Percentiles rank a stretch among this genome's conserved stretches.
These are phyloP conservation scores for Akanthomyces lecanii DNA, from an alignment of 2,329 filamentous ascomycete species.

Conservation along the genomic window DNA sequence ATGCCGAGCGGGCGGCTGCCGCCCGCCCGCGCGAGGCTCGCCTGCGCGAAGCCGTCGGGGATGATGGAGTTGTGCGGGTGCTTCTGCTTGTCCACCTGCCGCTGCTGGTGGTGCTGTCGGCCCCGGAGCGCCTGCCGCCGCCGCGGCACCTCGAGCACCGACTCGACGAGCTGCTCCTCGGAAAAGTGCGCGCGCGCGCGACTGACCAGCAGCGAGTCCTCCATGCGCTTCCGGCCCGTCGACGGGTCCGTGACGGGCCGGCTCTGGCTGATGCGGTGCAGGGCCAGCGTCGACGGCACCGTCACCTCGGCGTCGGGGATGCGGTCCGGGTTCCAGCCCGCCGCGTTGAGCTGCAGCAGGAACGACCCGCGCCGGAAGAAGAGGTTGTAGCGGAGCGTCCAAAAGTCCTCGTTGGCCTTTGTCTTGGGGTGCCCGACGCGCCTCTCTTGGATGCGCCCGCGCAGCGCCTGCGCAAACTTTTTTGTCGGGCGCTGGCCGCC, in stretches of 20 bases:
- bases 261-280: slow-evolving; percentile 27
- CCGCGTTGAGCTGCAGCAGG: slow-evolving; percentile 28
- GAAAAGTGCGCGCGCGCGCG: not conserved
- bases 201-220: slow-evolving; percentile 28
- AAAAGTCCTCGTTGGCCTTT: not conserved
- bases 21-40: not conserved
- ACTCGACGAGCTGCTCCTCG: not conserved
- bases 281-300: slow-evolving; percentile 23
- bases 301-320: slow-evolving; percentile 33
- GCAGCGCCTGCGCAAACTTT: slow-evolving; percentile 16
- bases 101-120: not conserved
- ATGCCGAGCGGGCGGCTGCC: not conserved
- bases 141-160: not conserved
- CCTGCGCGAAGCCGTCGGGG: not conserved
- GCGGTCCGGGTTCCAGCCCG: slow-evolving; percentile 32
- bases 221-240: slow-evolving; percentile 26
- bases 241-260: slow-evolving; percentile 25
- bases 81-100: too few relatives aligned
- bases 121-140: not conserved
- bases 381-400: slow-evolving; percentile 19
- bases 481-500: slow-evolving; percentile 17
- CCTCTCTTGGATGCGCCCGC: not conserved
- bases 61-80: not conserved
- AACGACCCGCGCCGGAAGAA: slow-evolving; percentile 33
- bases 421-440: not conserved